A percentile compares a stretch with the other conserved stretches of the same genome.
phyloP scores from a whole-genome alignment of 768 basidiomycete species.

The Crassisporium funariophilum region DNA sequence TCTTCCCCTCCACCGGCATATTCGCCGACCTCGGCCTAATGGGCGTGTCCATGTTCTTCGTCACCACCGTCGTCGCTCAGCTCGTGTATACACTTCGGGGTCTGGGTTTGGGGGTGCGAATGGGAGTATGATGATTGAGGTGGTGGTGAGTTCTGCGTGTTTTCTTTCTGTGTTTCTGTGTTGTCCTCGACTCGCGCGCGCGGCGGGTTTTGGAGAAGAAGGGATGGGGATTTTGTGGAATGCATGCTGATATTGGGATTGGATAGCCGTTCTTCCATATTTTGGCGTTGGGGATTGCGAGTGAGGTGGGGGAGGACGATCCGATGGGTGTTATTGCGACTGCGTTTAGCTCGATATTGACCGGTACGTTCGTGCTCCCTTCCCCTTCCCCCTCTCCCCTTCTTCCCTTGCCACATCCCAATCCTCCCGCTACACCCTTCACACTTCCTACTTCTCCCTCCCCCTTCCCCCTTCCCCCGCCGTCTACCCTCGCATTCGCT shows the following conservation, averaged over 20 bases:
- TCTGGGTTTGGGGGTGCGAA: conserved; percentile 89
- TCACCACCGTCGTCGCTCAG: conserved; percentile 82
- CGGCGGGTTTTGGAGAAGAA: too few relatives aligned
- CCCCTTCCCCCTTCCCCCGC: background rate
- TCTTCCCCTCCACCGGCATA: conserved; percentile 83
- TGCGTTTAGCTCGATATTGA: conserved; percentile 83
- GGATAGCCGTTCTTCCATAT: conserved; percentile 93
- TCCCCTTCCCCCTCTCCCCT: background rate
- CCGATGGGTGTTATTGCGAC: conserved; percentile 83
- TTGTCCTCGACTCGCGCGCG: too few relatives aligned
- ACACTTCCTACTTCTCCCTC: background rate
- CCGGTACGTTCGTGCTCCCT: conserved; percentile 60
- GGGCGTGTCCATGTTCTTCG: conserved; percentile 96
- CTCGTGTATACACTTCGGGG: conserved; percentile 85
- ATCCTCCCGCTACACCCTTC: too few relatives aligned
- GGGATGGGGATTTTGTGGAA: too few relatives aligned
- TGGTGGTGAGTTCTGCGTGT: conserved; percentile 63
- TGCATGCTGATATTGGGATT: background rate
- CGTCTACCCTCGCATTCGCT: too few relatives aligned
- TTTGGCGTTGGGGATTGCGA: conserved; percentile 74
- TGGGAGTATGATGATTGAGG: conserved; percentile 98
- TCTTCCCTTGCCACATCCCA: background rate
- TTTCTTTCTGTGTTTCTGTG: background rate
- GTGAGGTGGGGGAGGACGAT: conserved; percentile 68
- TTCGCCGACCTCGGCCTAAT: conserved; percentile 82